Conservation (phyloP, 1,284 basidiomycete genomes). For the Pholiota adiposa region DNA sequence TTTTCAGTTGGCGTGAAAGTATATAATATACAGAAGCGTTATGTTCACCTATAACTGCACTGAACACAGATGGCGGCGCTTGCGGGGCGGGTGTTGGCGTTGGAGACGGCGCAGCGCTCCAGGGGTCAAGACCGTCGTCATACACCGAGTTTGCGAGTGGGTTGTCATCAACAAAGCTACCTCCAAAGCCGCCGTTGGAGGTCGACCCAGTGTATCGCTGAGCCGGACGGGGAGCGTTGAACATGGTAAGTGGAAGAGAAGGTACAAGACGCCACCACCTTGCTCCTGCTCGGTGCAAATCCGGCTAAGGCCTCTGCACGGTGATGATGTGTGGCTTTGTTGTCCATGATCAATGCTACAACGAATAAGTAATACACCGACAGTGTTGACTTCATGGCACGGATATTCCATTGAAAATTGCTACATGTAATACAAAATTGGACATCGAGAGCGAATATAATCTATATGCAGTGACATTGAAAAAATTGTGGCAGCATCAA, state of each 20-base stretch:
- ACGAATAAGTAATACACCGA: neutral
- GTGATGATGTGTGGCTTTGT: constrained; percentile 18
- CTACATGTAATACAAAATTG: constrained; percentile 10
- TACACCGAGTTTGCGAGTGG: constrained; percentile 78
- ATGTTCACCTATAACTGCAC: constrained; percentile 66
- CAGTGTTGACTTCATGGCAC: neutral
- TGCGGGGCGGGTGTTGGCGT: constrained; percentile 62
- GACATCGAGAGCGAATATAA: neutral
- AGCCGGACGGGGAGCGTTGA: constrained; percentile 75
- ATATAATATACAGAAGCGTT: constrained; percentile 29
- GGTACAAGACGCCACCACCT: constrained; percentile 6
- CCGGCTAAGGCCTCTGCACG: constrained; percentile 13
- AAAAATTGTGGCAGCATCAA: neutral
- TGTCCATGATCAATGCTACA: constrained; percentile 6
- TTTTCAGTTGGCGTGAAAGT: constrained; percentile 29
- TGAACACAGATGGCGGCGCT: constrained; percentile 55
- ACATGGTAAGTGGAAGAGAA: constrained; percentile 50
- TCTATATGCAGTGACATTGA: constrained; percentile 1
- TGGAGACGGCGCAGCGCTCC: constrained; percentile 82
- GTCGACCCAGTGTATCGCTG: constrained; percentile 64
- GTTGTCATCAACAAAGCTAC: constrained; percentile 76
- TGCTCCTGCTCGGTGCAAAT: constrained; percentile 16
- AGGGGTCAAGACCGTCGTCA: constrained; percentile 86
- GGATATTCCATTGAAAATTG: constrained; percentile 2
- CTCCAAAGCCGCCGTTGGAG: constrained; percentile 63